Evolutionary conservation across 2,329 filamentous ascomycete species (phyloP).

Genomic region (Rugonectria rugulosa): DNA sequence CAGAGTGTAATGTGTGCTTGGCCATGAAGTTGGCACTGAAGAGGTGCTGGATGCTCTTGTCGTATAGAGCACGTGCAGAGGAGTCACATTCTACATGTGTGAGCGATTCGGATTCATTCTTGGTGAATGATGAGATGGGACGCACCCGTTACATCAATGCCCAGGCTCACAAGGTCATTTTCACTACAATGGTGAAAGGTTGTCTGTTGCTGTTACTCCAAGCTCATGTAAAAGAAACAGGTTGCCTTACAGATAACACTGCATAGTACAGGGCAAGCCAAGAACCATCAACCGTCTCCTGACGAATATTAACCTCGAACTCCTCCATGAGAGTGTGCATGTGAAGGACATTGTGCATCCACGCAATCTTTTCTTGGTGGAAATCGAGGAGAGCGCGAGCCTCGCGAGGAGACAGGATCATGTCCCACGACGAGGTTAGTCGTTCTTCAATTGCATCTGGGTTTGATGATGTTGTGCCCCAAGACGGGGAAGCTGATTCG

Average conservation of each 20-base stretch:
- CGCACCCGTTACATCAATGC: neutral
- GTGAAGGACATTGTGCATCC: slow-evolving; percentile 15
- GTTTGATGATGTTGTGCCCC: neutral
- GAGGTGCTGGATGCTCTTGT: neutral
- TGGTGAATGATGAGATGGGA: neutral
- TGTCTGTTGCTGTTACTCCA: neutral
- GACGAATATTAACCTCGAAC: neutral
- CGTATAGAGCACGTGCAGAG: neutral
- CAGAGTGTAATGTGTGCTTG: neutral
- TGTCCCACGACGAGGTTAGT: neutral
- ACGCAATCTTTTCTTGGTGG: slow-evolving; percentile 3
- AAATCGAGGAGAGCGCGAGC: neutral
- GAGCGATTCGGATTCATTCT: neutral
- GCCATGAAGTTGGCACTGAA: slow-evolving; percentile 13
- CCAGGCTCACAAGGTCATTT: neutral
- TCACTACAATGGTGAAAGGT: neutral
- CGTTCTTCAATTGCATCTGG: no score
- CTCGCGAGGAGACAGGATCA: neutral
- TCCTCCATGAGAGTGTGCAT: slow-evolving; percentile 5
- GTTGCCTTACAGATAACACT: neutral
- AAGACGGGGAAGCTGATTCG: neutral
- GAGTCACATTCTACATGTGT: neutral
- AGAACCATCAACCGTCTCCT: neutral
- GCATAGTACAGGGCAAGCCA: slow-evolving; percentile 12
- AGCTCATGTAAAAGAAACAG: neutral